Conservation (phyloP, 2,329 filamentous ascomycete genomes). For the Lachnellula cervina region DNA sequence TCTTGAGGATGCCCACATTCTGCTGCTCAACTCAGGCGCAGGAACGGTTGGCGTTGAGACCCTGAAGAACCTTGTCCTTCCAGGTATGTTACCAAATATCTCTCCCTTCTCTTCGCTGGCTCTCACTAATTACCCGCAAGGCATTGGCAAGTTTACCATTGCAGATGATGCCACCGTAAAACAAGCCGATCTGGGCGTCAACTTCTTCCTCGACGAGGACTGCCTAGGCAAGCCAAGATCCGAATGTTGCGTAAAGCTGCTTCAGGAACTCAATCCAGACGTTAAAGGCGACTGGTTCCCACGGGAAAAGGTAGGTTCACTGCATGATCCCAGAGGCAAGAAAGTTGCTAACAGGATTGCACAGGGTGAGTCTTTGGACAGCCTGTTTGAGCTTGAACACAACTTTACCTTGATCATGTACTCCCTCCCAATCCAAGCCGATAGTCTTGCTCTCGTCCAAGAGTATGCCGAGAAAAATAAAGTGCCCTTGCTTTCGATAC, state of each 20-base stretch:
- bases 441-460: conserved; percentile 46
- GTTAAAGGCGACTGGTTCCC: conserved; percentile 71
- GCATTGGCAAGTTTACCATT: conserved; percentile 88
- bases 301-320: conserved; percentile 37
- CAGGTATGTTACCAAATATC: conserved; percentile 47
- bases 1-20: conserved; percentile 84
- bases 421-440: conserved; percentile 51
- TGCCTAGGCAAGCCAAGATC: conserved; percentile 74
- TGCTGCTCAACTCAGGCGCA: conserved; percentile 81
- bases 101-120: background rate
- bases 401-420: conserved; percentile 58
- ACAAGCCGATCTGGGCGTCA: conserved; percentile 83
- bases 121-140: conserved; percentile 35
- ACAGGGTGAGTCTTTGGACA: conserved; percentile 12
- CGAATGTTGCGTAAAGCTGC: conserved; percentile 67
- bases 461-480: conserved; percentile 48
- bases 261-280: conserved; percentile 89
- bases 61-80: conserved; percentile 94
- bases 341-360: conserved; percentile 11
- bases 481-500: conserved; percentile 74
- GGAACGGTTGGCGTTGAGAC: conserved; percentile 86
- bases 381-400: conserved; percentile 34
- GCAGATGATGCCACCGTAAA: conserved; percentile 73
- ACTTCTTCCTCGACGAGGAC: conserved; percentile 88
- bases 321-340: background rate